These are phyloP conservation scores for Colletotrichum musicola DNA, from an alignment of 2,329 filamentous ascomycete species.

Conservation along the genomic window DNA sequence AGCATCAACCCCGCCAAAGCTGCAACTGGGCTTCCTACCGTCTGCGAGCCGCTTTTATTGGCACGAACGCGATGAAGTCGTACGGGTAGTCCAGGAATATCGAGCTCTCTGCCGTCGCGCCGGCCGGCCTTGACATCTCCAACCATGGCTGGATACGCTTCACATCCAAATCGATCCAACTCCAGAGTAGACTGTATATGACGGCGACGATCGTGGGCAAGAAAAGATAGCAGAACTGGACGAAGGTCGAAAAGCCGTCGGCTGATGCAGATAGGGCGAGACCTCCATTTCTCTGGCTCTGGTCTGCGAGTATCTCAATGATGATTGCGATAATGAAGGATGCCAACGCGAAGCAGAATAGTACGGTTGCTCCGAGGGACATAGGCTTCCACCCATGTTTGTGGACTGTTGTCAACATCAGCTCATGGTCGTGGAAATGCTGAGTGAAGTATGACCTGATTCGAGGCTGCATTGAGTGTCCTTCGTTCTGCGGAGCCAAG, in stretches of 20 bases:
- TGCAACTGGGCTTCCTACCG: slow-evolving; percentile 52
- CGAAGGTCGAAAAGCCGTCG: slow-evolving; percentile 50
- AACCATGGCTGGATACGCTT: slow-evolving; percentile 72
- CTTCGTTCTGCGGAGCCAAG: background rate
- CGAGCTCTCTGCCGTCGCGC: slow-evolving; percentile 58
- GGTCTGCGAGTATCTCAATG: slow-evolving; percentile 59
- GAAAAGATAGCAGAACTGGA: slow-evolving; percentile 60
- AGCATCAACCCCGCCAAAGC: too few relatives aligned
- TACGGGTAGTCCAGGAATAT: slow-evolving; percentile 67
- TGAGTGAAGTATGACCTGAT: slow-evolving; percentile 3
- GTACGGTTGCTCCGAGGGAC: slow-evolving; percentile 51
- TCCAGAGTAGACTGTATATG: slow-evolving; percentile 68
- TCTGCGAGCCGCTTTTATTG: slow-evolving; percentile 45
- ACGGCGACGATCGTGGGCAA: slow-evolving; percentile 67
- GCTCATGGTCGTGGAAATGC: background rate
- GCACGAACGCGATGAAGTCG: slow-evolving; percentile 51
- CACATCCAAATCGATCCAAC: slow-evolving; percentile 70
- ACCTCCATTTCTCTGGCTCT: slow-evolving; percentile 56
- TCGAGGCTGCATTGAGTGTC: slow-evolving; percentile 22
- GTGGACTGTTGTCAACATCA: slow-evolving; percentile 9
- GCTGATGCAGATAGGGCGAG: slow-evolving; percentile 45
- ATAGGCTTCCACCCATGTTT: slow-evolving; percentile 52
- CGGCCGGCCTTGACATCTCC: slow-evolving; percentile 62
- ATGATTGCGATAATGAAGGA: slow-evolving; percentile 56
- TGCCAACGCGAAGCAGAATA: slow-evolving; percentile 50